Percentiles rank a stretch among this genome's conserved stretches.
phyloP scores from a whole-genome alignment of 2,329 filamentous ascomycete genomes.

The Aspergillus ruber region DNA sequence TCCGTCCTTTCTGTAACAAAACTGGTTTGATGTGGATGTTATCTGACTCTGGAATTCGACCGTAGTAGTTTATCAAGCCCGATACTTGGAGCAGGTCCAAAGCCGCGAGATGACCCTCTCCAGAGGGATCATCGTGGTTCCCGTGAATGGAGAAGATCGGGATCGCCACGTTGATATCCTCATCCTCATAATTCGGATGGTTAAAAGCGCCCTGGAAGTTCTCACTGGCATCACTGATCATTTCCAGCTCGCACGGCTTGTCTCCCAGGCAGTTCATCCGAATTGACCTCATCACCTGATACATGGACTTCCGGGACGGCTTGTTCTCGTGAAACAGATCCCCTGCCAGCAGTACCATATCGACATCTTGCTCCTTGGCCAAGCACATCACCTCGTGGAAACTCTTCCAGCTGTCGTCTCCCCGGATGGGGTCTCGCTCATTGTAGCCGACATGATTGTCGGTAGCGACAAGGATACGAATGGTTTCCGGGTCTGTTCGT shows the following conservation, averaged over 20 bases:
- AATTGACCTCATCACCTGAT: slow-evolving; percentile 92
- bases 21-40: slow-evolving; percentile 90
- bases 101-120: slow-evolving; percentile 85
- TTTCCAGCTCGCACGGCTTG: slow-evolving; percentile 91
- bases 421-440: slow-evolving; percentile 87
- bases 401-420: slow-evolving; percentile 91
- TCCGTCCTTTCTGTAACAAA: slow-evolving; percentile 84
- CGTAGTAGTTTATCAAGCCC: slow-evolving; percentile 92
- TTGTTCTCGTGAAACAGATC: slow-evolving; percentile 99
- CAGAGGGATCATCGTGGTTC: slow-evolving; percentile 97
- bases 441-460: slow-evolving; percentile 98
- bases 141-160: slow-evolving; percentile 98
- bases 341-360: slow-evolving; percentile 92
- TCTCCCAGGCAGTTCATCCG: slow-evolving; percentile 91
- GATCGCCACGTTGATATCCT: slow-evolving; percentile 93
- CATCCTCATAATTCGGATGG: slow-evolving; percentile 96
- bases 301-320: slow-evolving; percentile 90
- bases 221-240: slow-evolving; percentile 85
- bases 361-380: slow-evolving; percentile 80
- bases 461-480: slow-evolving; percentile 87
- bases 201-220: slow-evolving; percentile 86
- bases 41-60: slow-evolving; percentile 82
- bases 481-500: slow-evolving; percentile 64
- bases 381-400: slow-evolving; percentile 94
- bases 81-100: slow-evolving; percentile 87